Base-by-base conservation (phyloP, 164 flowering plant genomes). In the Magnolia kwangsiensis region DNA sequence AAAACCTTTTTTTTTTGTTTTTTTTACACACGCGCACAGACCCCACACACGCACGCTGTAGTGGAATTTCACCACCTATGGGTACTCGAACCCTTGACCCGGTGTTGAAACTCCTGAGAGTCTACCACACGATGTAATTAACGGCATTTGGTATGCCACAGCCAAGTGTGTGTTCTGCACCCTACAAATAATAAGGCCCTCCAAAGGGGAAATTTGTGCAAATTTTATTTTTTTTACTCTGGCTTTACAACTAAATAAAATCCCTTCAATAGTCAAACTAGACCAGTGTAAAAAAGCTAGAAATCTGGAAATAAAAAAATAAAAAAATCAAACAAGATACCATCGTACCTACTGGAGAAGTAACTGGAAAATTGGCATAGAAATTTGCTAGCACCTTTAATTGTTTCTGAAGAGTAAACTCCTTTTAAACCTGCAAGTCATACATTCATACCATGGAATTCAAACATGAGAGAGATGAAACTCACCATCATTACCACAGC, bases 401-500 rank as follows among this genome's bases (percentile, higher is more conserved):
- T 89, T 63, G 91, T 82, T 78, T 74, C 78, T 24, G 99, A 92
- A 72, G 89, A 86, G 76, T 91, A 92, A 58, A 89, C 77, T 81
- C 96, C 97, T 84, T 90, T 92, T 8, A 85, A 71, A 79, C 99
- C 99, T 96, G 64, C 1, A 74, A 37, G 6, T 55, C 61, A 55
- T 4, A 11, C 61, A 55, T 55, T 55, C 45, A 37, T 37, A 37
- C 7, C 13, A 55, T 55, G 19, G 13, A 55, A 11, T 11, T 55
- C 16, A 55, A 55, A 84, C 20, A 70, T 24, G n/a, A 51, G 16
- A 71, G 58, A 71, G 58, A 67, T 29, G 50, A 31, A 68, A 68
- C 49, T n/a, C n/a, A 68, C 50, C 4, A 24, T 68, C 29, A 27
- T 29, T 19, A 68, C 29, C 5, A 27, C n/a, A 29, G 2, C 18